Conservation (phyloP, 2,329 filamentous ascomycete species). For the Emergomyces africanus region DNA sequence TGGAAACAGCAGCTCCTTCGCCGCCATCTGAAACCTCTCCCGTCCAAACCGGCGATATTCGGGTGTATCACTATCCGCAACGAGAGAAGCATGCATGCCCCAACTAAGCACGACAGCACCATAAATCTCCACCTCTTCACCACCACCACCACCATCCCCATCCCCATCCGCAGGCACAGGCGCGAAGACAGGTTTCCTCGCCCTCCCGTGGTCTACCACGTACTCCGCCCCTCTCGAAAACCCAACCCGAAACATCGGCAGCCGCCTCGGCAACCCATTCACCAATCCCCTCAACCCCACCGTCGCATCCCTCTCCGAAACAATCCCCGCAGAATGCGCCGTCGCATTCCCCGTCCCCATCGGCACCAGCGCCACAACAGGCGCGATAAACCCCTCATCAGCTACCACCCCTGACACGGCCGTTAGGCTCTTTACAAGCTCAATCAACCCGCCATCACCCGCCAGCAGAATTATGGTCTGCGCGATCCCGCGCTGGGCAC, state of each 20-base stretch:
- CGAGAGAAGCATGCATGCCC: slow-evolving; percentile 76
- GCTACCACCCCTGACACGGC: slow-evolving; percentile 10
- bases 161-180: too few relatives aligned
- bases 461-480: slow-evolving; percentile 66
- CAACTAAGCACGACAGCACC: slow-evolving; percentile 82
- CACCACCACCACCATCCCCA: slow-evolving; percentile 3
- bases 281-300: slow-evolving; percentile 47
- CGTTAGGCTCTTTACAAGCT: slow-evolving; percentile 59
- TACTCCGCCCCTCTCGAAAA: slow-evolving; percentile 47
- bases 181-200: slow-evolving; percentile 21
- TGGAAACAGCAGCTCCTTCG: slow-evolving; percentile 57
- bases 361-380: slow-evolving; percentile 44
- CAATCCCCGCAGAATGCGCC: slow-evolving; percentile 27
- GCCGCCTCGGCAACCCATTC: slow-evolving; percentile 38
- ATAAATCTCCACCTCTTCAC: slow-evolving; percentile 34
- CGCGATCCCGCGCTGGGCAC: slow-evolving; percentile 34
- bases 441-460: slow-evolving; percentile 76
- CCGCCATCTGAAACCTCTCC: slow-evolving; percentile 74
- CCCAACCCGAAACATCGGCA: slow-evolving; percentile 50
- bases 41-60: slow-evolving; percentile 66
- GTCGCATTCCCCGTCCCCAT: slow-evolving; percentile 39
- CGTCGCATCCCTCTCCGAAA: slow-evolving; percentile 14
- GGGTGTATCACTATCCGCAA: slow-evolving; percentile 79
- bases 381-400: slow-evolving; percentile 30
- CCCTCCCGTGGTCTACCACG: slow-evolving; percentile 33